Evolutionary conservation across 2,329 filamentous ascomycete species (phyloP), one percentile per base, ranked within the genome.

Genomic region (Nigrospora sphaerica): DNA sequence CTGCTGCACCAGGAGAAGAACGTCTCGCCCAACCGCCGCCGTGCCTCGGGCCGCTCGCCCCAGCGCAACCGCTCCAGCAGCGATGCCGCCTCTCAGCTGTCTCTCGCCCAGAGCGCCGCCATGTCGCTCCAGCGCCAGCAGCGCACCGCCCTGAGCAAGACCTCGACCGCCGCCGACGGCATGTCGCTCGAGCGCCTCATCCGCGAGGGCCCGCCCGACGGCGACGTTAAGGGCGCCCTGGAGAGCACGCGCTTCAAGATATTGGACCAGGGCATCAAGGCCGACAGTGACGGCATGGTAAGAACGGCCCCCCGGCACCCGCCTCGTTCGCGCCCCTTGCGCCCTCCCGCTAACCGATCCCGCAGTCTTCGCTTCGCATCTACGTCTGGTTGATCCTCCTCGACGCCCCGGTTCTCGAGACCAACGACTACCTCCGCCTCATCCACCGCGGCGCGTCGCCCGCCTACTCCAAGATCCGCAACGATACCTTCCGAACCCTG

Each of bases 331-430:
- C 23, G 2, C 23, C 7, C 23, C 23, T 28, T 10, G 23, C 23
- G 23, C 5, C 23, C 23, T 4, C 7, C 19, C 10, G 2, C 7
- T 52, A 47, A 19, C 13, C 42, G 19, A 31, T 19, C 33, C 32
- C 23, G 32, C 58, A 95, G 92, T 98, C 93, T 17, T 85, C 90
- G 39, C 74, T 93, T 52, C 85, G 93, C 59, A 95, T 97, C 63
- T 97, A 98, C 65, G 81, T 95, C 54, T 98, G 93, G 93, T 79
- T 97, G 36, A 88, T 95, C 55, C 80, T 98, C 12, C 85, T 98
- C 57, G 88, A 95, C 61, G 85, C 91, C 32, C 84, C 89, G 7
- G 82, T 95, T 38, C 73, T 96, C 52, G 78, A 84, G 39, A 95
- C 93, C 48, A 88, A 95, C 58, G 78, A 85, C 50, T 98, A 98